Evolutionary conservation across 2,329 filamentous ascomycete genomes (phyloP).

Genomic region (Aspergillus luchuensis): DNA sequence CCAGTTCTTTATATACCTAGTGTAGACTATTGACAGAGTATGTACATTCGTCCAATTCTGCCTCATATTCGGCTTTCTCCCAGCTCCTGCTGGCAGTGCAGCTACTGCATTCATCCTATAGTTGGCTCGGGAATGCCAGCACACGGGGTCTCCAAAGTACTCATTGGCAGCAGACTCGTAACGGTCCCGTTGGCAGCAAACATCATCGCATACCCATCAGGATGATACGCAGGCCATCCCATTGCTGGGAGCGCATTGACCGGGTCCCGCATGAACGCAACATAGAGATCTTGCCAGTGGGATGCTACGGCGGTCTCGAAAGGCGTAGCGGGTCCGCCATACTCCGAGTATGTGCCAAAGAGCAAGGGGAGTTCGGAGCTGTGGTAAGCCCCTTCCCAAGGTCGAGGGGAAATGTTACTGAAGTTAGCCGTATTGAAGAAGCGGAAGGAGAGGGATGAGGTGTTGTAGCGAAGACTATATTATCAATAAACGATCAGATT

Average conservation of each 20-base stretch:
- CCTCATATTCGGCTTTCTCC: too few species aligned
- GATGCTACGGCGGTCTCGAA: not conserved
- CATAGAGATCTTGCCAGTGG: conserved; percentile 2
- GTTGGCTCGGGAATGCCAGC: not conserved
- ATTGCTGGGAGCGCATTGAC: not conserved
- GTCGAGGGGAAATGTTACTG: conserved; percentile 8
- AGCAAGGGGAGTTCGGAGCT: conserved; percentile 6
- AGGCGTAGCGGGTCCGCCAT: not conserved
- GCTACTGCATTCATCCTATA: not conserved
- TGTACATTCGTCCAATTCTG: too few species aligned
- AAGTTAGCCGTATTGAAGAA: conserved; percentile 6
- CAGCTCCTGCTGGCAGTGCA: too few species aligned
- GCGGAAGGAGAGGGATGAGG: conserved; percentile 3
- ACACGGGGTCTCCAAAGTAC: not conserved
- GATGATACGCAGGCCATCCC: not conserved
- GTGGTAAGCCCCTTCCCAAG: conserved; percentile 9
- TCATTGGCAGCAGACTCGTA: not conserved
- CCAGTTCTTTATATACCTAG: too few species aligned
- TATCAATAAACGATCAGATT: not conserved
- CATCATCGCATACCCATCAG: not conserved
- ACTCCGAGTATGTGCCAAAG: conserved; percentile 8
- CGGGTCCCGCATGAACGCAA: not conserved
- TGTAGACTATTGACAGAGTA: too few species aligned
- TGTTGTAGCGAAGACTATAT: conserved; percentile 3
- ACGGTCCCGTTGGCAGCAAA: conserved; percentile 1